Conservation (phyloP, 805 yeast genomes). For the Sungouiella blattae region DNA sequence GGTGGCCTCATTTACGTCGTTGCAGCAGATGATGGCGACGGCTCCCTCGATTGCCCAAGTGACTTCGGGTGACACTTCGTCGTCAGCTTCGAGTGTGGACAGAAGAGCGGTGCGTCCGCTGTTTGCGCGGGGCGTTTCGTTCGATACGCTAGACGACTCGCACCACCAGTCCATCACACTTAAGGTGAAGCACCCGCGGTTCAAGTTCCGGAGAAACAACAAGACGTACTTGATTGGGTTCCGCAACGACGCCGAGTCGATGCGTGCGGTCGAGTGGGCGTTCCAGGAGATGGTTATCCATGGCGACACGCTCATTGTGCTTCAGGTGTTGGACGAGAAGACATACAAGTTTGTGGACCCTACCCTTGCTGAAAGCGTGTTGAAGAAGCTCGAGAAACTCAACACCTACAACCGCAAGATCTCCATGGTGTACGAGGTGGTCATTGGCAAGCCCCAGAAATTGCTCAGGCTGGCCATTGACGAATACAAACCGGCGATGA, state of each 20-base stretch:
- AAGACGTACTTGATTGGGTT: constrained; percentile 40
- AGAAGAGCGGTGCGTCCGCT: constrained; percentile 14
- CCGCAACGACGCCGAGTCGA: constrained; percentile 34
- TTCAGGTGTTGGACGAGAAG: constrained; percentile 41
- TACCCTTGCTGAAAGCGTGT: constrained; percentile 22
- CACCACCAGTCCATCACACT: constrained; percentile 35
- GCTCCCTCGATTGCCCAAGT: not conserved
- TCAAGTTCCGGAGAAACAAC: constrained; percentile 42
- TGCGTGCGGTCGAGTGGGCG: constrained; percentile 42
- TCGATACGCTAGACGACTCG: constrained; percentile 34
- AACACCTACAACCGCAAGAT: constrained; percentile 35
- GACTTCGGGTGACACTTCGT: not conserved
- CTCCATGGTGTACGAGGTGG: constrained; percentile 38
- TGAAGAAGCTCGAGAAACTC: constrained; percentile 30
- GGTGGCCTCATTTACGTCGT: constrained; percentile 13
- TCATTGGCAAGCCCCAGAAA: constrained; percentile 40
- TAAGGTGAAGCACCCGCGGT: constrained; percentile 41
- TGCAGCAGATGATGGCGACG: not conserved
- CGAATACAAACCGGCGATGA: constrained; percentile 43
- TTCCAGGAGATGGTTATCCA: constrained; percentile 41
- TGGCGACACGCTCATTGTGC: constrained; percentile 41
- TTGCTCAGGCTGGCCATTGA: constrained; percentile 35
- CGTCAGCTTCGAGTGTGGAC: constrained; percentile 2
- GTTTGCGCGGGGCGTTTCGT: constrained; percentile 39
- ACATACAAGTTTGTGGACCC: constrained; percentile 25